Evolutionary conservation across 2,329 filamentous ascomycete genomes (phyloP), one percentile per base, ranked within the genome.

Genomic region (Phialophora verrucosa): DNA sequence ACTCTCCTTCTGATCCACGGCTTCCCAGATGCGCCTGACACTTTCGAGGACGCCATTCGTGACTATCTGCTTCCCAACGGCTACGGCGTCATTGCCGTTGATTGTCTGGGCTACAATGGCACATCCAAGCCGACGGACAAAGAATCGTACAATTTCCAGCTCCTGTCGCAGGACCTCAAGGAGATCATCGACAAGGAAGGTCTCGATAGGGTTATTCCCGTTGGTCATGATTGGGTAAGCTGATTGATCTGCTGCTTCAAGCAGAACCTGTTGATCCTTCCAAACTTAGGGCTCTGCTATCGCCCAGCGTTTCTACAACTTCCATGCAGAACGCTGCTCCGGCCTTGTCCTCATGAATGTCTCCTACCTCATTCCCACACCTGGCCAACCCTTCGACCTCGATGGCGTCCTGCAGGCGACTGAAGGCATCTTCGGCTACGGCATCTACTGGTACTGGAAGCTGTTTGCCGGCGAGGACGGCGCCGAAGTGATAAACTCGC

Each of bases 1-100:
- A 76, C 78, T 3, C 72, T 81, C 32, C 64, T 83, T 4, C 75
- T 83, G 25, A 71, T 80, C 12, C 84, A 85, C 73, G 83, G 84
- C 65, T 85, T 80, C 70, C 83, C 84, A 3, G 82, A 84, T 67
- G 73, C 77, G 35, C 80, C 82, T 0, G 73, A 75, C 2, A 74
- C 83, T 20, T 85, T 81, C 81, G 58, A 59, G 38, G 71, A 76
- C 7, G 75, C 77, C 35, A 71, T 83, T 25, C 74, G 81, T 25
- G 76, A 76, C 44, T 70, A 78, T 35, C 74, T 84, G 7, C 75
- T 79, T 20, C 69, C 77, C 5, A 74, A 76, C 5, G 76, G 77
- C 57, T 76, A 82, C 71, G 77, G 80, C 31, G 75, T 81, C 61
- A 70, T 81, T 23, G 75, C 76, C 1, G 71, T 76, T 0, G 80